Percentiles rank a stretch among this genome's conserved stretches.
Evolutionary conservation across 2,329 filamentous ascomycete species (phyloP).

Genomic region (Hymenoscyphus infarciens): DNA sequence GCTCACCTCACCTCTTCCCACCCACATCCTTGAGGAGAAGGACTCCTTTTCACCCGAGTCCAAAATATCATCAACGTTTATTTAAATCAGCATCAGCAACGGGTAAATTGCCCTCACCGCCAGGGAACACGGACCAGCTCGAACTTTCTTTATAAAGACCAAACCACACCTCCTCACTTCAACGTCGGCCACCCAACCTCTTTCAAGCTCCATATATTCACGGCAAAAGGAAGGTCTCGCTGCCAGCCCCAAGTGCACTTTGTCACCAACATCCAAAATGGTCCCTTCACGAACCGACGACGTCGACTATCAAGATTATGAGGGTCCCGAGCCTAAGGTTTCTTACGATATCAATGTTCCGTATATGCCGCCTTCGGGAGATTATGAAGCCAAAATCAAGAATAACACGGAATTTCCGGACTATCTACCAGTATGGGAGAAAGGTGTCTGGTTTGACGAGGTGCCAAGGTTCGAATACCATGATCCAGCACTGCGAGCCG

Average conservation of each 20-base stretch:
- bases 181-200: background rate
- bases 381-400: conserved; percentile 36
- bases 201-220: background rate
- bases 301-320: conserved; percentile 12
- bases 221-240: background rate
- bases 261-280: conserved; percentile 13
- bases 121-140: conserved; percentile 6
- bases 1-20: conserved; percentile 2
- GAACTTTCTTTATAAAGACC: conserved; percentile 7
- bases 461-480: conserved; percentile 42
- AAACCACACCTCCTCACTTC: background rate
- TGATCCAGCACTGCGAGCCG: conserved; percentile 50
- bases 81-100: conserved; percentile 8
- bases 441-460: conserved; percentile 43
- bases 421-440: conserved; percentile 46
- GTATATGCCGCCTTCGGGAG: conserved; percentile 40
- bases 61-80: background rate
- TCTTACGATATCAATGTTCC: conserved; percentile 47
- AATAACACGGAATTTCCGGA: conserved; percentile 40
- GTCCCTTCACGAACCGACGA: conserved; percentile 27
- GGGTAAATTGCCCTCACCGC: conserved; percentile 12
- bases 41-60: background rate
- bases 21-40: background rate
- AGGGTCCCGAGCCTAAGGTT: conserved; percentile 21
- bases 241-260: background rate